Evolutionary conservation across 495 filamentous ascomycete genomes (phyloP).

Genomic region (Apiosordaria backusii): DNA sequence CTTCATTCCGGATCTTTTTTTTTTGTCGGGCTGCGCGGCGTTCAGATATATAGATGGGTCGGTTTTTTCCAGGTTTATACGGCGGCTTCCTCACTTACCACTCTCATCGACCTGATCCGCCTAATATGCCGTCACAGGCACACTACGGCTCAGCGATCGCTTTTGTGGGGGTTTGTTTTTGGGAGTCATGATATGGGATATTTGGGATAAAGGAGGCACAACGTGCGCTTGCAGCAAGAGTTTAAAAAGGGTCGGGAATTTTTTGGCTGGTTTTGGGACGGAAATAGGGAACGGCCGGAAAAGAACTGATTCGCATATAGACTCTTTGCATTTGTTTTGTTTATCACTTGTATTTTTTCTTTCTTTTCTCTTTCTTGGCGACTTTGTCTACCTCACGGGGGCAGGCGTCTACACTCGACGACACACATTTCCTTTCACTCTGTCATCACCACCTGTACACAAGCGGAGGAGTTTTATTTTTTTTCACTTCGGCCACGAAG

Average conservation of each 20-base stretch:
- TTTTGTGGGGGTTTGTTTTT: conserved; percentile 11
- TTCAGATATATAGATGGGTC: conserved; percentile 36
- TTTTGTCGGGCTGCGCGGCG: conserved; percentile 33
- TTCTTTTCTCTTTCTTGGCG: background rate
- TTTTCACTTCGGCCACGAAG: conserved; percentile 30
- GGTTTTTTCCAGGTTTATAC: conserved; percentile 12
- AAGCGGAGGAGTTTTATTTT: conserved; percentile 27
- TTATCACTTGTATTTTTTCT: background rate
- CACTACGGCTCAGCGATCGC: conserved; percentile 8
- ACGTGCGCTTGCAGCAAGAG: background rate
- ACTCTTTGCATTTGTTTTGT: conserved; percentile 1
- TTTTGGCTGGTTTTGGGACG: conserved; percentile 30
- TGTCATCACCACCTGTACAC: conserved; percentile 31
- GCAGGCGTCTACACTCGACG: conserved; percentile 31
- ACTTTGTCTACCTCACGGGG: background rate
- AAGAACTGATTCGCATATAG: conserved; percentile 29
- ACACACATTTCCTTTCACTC: conserved; percentile 34
- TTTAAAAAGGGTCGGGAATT: background rate
- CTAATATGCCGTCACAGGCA: conserved; percentile 16
- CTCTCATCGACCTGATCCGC: conserved; percentile 17
- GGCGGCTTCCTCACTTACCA: conserved; percentile 12
- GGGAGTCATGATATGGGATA: background rate
- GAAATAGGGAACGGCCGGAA: conserved; percentile 35
- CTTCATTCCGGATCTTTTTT: conserved; percentile 27
- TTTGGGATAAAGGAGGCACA: conserved; percentile 10